A percentile compares a stretch with the other conserved stretches of the same genome.
These are phyloP conservation scores for Trypanosoma platydactyli DNA, from an alignment of 208 protist genomes.

Conservation along the genomic window DNA sequence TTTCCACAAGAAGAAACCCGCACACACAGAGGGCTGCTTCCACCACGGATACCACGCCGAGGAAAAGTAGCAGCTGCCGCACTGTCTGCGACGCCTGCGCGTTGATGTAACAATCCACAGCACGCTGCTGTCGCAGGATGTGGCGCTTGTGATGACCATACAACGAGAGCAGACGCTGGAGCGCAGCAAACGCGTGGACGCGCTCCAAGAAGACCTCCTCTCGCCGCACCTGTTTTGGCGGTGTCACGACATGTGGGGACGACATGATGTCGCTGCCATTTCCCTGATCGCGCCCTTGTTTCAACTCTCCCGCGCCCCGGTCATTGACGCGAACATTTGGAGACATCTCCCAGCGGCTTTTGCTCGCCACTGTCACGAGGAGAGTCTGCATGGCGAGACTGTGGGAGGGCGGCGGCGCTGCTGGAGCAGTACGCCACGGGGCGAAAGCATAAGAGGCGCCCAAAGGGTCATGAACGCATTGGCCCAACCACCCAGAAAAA, in stretches of 20 bases:
- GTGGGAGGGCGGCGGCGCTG: background rate
- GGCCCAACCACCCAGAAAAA: background rate
- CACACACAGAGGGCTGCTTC: constrained; percentile 19
- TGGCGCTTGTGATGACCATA: constrained; percentile 10
- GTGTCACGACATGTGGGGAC: background rate
- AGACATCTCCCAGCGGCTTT: constrained; percentile 19
- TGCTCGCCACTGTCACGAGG: constrained; percentile 14
- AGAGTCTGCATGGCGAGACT: constrained; percentile 19
- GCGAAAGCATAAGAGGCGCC: background rate
- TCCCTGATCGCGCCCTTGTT: background rate
- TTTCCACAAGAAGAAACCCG: constrained; percentile 19
- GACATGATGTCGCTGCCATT: background rate
- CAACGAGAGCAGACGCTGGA: constrained; percentile 16
- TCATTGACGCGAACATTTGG: background rate
- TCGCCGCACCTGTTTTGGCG: constrained; percentile 4
- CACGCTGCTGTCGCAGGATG: constrained; percentile 18
- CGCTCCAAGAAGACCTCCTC: constrained; percentile 26
- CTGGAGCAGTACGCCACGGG: background rate
- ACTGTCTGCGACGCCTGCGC: constrained; percentile 11
- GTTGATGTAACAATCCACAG: constrained; percentile 30
- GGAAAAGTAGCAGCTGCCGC: constrained; percentile 18
- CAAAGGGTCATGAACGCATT: background rate
- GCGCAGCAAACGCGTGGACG: constrained; percentile 18
- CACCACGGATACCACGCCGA: constrained; percentile 5
- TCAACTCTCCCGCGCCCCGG: constrained; percentile 4